Evolutionary conservation across 2,329 filamentous ascomycete genomes (phyloP).

Genomic region (Lachnellula cervina): DNA sequence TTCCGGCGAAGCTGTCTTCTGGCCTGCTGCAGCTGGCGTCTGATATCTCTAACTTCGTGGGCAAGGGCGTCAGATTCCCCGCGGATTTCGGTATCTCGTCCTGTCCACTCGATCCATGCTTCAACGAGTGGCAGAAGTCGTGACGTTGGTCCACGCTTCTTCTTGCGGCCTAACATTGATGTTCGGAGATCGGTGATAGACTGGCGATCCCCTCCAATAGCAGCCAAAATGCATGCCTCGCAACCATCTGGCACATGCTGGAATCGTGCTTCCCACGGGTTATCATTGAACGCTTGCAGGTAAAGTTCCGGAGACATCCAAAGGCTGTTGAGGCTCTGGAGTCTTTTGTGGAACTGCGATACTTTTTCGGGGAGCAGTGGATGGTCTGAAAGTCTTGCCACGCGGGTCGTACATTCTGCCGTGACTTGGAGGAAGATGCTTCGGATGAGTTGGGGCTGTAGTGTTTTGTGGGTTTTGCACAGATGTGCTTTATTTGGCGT

Average conservation of each 20-base stretch:
- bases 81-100: background rate
- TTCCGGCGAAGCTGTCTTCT: slow-evolving; percentile 8
- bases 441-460: slow-evolving; percentile 42
- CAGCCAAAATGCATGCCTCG: slow-evolving; percentile 48
- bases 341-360: slow-evolving; percentile 8
- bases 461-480: slow-evolving; percentile 37
- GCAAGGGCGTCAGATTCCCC: slow-evolving; percentile 7
- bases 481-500: slow-evolving; percentile 29
- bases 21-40: slow-evolving; percentile 15
- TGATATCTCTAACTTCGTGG: slow-evolving; percentile 10
- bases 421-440: slow-evolving; percentile 40
- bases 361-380: slow-evolving; percentile 13
- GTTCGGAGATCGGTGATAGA: slow-evolving; percentile 42
- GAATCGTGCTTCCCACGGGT: slow-evolving; percentile 27
- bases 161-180: slow-evolving; percentile 33
- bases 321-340: slow-evolving; percentile 16
- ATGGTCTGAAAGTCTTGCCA: slow-evolving; percentile 23
- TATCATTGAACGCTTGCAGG: slow-evolving; percentile 29
- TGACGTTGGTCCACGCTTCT: slow-evolving; percentile 7
- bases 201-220: slow-evolving; percentile 40
- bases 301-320: slow-evolving; percentile 36
- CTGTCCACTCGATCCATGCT: slow-evolving; percentile 16
- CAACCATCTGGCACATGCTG: slow-evolving; percentile 36
- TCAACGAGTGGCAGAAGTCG: slow-evolving; percentile 18
- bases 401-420: slow-evolving; percentile 37